Conservation (phyloP, 805 yeast species). For the Wickerhamomyces tratensis region DNA sequence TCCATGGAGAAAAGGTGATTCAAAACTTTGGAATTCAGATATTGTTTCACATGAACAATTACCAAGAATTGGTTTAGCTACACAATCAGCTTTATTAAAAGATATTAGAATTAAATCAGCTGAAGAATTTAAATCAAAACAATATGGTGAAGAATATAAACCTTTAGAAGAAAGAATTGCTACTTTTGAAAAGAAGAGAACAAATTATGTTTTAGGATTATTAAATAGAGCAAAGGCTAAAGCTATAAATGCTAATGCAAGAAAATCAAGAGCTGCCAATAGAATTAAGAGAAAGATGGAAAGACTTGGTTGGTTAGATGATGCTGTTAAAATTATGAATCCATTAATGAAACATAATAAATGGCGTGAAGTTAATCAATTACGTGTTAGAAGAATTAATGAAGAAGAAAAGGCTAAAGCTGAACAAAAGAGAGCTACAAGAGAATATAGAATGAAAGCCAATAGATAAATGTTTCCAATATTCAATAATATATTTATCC, state of each 20-base stretch:
- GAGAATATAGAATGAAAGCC: no score
- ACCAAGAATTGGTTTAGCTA: conserved; percentile 46
- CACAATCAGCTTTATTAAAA: conserved; percentile 57
- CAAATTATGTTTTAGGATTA: no score
- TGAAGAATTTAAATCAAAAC: conserved; percentile 7
- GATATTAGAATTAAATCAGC: conserved; percentile 32
- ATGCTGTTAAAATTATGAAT: not conserved
- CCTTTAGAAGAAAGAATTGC: not conserved
- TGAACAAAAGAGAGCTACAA: no score
- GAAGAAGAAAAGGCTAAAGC: no score
- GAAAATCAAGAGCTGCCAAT: not conserved
- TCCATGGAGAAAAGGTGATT: conserved; percentile 80
- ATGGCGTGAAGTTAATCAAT: no score
- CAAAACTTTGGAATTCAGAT: conserved; percentile 54
- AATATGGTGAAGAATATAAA: not conserved
- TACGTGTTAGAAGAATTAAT: no score
- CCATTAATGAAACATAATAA: no score
- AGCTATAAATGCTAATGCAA: no score
- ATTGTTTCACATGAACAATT: conserved; percentile 53
- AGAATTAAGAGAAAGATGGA: not conserved
- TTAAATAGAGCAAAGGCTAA: not conserved
- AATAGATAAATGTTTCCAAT: no score
- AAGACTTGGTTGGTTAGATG: not conserved
- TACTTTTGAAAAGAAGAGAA: not conserved
- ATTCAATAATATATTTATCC: no score